Conservation (phyloP, 139 green algal species). For the Coelastrella sp. region DNA sequence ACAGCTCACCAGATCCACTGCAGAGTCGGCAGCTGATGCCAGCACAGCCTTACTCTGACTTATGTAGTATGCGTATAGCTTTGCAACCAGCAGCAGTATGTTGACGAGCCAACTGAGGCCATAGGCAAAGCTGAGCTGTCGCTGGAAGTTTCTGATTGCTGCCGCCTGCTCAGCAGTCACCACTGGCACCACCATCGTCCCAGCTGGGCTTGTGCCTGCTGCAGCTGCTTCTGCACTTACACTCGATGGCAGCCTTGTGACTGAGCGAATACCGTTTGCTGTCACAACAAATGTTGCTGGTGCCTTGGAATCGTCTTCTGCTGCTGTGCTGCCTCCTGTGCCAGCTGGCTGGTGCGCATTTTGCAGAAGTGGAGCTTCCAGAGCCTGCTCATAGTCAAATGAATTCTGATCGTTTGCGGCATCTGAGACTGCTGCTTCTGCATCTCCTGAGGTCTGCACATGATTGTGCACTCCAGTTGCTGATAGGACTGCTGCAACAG, state of each 20-base stretch:
- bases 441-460: neutral
- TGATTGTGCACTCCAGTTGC: neutral
- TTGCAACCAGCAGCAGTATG: constrained; percentile 62
- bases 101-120: constrained; percentile 59
- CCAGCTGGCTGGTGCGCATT: neutral
- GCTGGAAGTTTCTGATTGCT: neutral
- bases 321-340: neutral
- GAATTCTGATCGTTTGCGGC: neutral
- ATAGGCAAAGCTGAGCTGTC: constrained; percentile 28
- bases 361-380: neutral
- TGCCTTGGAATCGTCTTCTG: neutral
- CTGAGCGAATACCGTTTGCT: neutral
- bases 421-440: neutral
- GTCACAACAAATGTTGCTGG: neutral
- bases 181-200: neutral
- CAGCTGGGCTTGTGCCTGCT: neutral
- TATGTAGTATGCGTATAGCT: constrained; percentile 64
- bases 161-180: neutral
- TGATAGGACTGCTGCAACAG: constrained; percentile 2
- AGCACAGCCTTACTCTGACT: constrained; percentile 71
- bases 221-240: neutral
- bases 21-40: constrained; percentile 70
- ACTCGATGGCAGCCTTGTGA: neutral
- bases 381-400: neutral
- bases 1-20: constrained; percentile 71